Evolutionary conservation across 2,329 filamentous ascomycete species (phyloP), one percentile per base, ranked within the genome.

Genomic region (Aspergillus sp.): DNA sequence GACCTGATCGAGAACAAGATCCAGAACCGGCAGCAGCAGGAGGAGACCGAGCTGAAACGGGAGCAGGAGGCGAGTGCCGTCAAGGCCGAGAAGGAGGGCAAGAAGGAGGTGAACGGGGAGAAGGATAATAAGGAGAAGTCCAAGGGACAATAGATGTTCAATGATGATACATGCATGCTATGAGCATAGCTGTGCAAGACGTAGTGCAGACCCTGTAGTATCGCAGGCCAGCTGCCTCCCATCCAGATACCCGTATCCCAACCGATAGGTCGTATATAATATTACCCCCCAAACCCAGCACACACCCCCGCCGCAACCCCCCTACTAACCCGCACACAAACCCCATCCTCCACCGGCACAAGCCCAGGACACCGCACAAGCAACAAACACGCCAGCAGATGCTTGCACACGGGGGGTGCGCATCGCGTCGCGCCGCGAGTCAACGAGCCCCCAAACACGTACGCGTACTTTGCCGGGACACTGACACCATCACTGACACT

Each of bases 1-100:
- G 94, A 99, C 71, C 78, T 99, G 62, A 99, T 99, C 62, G 94
- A 99, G 80, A 99, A 99, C 81, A 99, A 99, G 83, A 97, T 97
- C 63, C 93, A 97, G 79, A 99, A 99, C 77, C 85, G 93, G 72
- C 92, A 97, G 76, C 90, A 95, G 72, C 89, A 95, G 68, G 94
- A 97, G 69, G 94, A 99, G 68, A 93, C 93, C 77, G 93, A 97
- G 64, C 83, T 80, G 43, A 85, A 88, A 66, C 90, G 90, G 77
- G 90, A 86, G 54, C 84, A 84, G 46, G 81, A 80, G 58, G 75
- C 75, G 52, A 76, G 76, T 54, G 85, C 91, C 68, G 86, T 87
- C 42, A 81, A 80, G 45, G 88, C 88, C 67, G 86, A 86, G 61
- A 80, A 82, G 62, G 78, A 82, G 42, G 81, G 84, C 71, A 80